These are phyloP conservation scores for Ustilago loliicola DNA, from an alignment of 1,284 basidiomycete species.

Conservation along the genomic window DNA sequence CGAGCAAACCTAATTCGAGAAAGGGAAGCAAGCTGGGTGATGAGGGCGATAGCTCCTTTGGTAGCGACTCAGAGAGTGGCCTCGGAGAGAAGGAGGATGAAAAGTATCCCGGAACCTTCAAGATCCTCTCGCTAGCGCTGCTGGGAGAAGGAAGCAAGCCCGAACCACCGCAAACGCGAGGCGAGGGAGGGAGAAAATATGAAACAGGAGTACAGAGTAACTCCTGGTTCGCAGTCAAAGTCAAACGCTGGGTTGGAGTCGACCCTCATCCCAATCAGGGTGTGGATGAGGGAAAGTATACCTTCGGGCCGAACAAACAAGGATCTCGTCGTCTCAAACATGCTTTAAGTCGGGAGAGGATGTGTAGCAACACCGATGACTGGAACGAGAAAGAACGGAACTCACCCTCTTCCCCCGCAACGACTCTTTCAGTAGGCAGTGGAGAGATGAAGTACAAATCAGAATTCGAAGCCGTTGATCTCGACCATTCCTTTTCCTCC, in stretches of 20 bases:
- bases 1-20: neutral
- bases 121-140: slow-evolving; percentile 32
- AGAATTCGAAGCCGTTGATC: slow-evolving; percentile 25
- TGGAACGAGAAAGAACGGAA: neutral
- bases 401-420: slow-evolving; percentile 25
- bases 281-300: slow-evolving; percentile 14
- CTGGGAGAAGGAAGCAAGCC: slow-evolving; percentile 31
- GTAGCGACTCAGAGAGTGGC: slow-evolving; percentile 24
- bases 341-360: slow-evolving; percentile 18
- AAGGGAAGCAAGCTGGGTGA: neutral
- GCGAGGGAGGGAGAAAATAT: slow-evolving; percentile 33
- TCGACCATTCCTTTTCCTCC: neutral
- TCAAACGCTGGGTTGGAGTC: slow-evolving; percentile 34
- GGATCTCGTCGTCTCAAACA: slow-evolving; percentile 17
- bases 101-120: slow-evolving; percentile 37
- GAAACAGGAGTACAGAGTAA: slow-evolving; percentile 38
- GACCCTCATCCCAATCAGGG: slow-evolving; percentile 9
- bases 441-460: slow-evolving; percentile 35
- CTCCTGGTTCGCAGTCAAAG: slow-evolving; percentile 32
- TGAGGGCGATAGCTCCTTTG: slow-evolving; percentile 28
- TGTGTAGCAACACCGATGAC: neutral
- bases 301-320: neutral
- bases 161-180: slow-evolving; percentile 26
- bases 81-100: slow-evolving; percentile 26
- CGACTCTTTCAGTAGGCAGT: slow-evolving; percentile 31